Base-by-base conservation (phyloP, 2,329 filamentous ascomycete species). In the Cladophialophora yegresii region DNA sequence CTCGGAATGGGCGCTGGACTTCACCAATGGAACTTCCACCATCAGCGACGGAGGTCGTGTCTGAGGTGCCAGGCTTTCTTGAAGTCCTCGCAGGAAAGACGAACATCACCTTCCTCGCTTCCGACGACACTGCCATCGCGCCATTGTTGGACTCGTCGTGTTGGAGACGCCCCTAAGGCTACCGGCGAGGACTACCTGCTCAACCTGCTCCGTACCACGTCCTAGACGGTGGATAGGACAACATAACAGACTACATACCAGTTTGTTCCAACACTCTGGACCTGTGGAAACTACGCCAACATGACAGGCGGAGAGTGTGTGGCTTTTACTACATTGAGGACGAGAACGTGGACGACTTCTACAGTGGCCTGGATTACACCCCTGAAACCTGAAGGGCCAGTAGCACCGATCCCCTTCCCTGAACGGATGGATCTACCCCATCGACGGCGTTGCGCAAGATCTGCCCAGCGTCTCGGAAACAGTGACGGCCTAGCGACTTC, bases 101-200 rank as follows among this genome's bases (percentile, higher is more conserved):
- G 28, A 63, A 66, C 36, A 23, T 63, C 16, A 66, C 64, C n/a
- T 36, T 66, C 51, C 64, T 66, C 20, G 64, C 64, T 20, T 61
- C 61, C 1, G 60, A 60, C 20, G 54, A 66, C n/a, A 63, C 64
- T 4, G 64, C 61, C 6, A 58, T 66, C 57, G 61, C 45, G 16
- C 20, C 23, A 6, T 30, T 63, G 4, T 49, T 49, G 22, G 43
- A 55, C 22, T 26, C n/a, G 45, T 22, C 54, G 23, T 13, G 28
- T 10, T 10, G 55, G 54, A 40, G 40, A 63, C 28, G 55, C 43
- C 2, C 5, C 63, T 16, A 54, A 66, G 55, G 23, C 26, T 33
- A 40, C 23, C 5, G 55, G 60, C 23, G 55, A 54, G 4, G 55
- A 66, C 61, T 63, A 63, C 23, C 30, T 56, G 20, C 22, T 66